These are phyloP conservation scores for Aspergillus ustus DNA, from an alignment of 2,329 filamentous ascomycete species.

Conservation along the genomic window DNA sequence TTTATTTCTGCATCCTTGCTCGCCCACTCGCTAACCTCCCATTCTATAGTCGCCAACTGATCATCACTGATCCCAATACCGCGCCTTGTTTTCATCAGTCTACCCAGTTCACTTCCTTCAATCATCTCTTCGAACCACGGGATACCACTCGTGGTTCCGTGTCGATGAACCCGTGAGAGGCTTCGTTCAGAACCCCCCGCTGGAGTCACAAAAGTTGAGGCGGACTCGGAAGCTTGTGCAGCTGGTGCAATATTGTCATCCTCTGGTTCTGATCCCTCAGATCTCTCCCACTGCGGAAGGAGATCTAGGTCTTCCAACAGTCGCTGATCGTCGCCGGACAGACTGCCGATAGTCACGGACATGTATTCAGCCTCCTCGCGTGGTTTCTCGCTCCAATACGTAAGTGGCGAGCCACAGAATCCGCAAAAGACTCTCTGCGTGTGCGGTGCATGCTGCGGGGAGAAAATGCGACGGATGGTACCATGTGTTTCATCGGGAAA, in stretches of 20 bases:
- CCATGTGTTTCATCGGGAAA: constrained; percentile 76
- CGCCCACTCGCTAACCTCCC: constrained; percentile 81
- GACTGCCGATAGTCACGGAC: constrained; percentile 77
- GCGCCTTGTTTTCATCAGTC: constrained; percentile 63
- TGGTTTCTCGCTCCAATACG: constrained; percentile 79
- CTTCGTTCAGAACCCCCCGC: constrained; percentile 24
- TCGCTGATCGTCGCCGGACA: constrained; percentile 71
- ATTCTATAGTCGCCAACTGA: constrained; percentile 71
- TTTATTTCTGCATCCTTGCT: constrained; percentile 44
- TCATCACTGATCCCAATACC: constrained; percentile 66
- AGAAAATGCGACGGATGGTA: constrained; percentile 70
- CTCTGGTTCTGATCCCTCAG: constrained; percentile 30
- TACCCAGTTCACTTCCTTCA: constrained; percentile 73
- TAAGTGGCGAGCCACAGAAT: constrained; percentile 84
- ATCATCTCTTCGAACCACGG: constrained; percentile 88
- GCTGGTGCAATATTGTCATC: constrained; percentile 28
- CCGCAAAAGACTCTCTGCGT: constrained; percentile 83
- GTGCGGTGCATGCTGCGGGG: constrained; percentile 60
- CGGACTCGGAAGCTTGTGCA: constrained; percentile 10
- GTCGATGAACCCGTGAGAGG: constrained; percentile 42
- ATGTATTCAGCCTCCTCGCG: constrained; percentile 75
- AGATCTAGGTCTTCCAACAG: constrained; percentile 75
- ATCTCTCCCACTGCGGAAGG: constrained; percentile 57
- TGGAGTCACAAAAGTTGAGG: constrained; percentile 28
- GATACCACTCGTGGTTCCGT: constrained; percentile 58